Evolutionary conservation across 2,329 filamentous ascomycete species (phyloP).

Genomic region (Sporothrix mexicana): DNA sequence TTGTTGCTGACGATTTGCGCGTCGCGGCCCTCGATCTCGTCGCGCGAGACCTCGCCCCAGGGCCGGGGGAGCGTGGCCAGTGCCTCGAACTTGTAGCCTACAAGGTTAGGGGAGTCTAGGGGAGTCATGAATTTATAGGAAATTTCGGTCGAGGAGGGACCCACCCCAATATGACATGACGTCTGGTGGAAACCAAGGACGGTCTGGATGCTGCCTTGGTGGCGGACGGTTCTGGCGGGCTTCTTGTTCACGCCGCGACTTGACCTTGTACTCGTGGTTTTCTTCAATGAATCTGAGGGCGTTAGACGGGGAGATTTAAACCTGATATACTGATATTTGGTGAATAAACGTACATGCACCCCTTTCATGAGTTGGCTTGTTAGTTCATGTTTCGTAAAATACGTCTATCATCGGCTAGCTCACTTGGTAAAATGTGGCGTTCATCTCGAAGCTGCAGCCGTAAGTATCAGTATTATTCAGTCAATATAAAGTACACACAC

Average conservation of each 20-base stretch:
- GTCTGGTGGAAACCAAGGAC: conserved; percentile 62
- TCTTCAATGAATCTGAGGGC: conserved; percentile 84
- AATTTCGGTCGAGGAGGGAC: no score
- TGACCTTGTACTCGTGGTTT: conserved; percentile 74
- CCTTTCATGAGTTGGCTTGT: conserved; percentile 28
- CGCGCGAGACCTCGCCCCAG: conserved; percentile 74
- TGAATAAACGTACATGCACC: conserved; percentile 33
- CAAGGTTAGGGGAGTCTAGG: conserved; percentile 52
- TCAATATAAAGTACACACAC: no score
- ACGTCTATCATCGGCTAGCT: conserved; percentile 41
- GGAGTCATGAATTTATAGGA: background rate
- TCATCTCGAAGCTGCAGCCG: conserved; percentile 98
- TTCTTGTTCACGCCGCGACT: conserved; percentile 64
- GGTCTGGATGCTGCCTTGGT: conserved; percentile 42
- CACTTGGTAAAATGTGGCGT: conserved; percentile 88
- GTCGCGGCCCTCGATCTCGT: conserved; percentile 79
- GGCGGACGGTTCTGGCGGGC: conserved; percentile 50
- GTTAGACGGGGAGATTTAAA: background rate
- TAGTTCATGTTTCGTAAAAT: background rate
- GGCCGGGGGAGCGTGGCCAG: conserved; percentile 75
- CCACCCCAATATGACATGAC: conserved; percentile 93
- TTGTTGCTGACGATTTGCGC: conserved; percentile 80
- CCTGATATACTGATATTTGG: background rate
- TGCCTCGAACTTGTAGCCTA: conserved; percentile 96
- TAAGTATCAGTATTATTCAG: no score